Base-by-base conservation (phyloP, 768 basidiomycete species). In the Lactarius akahatsu region DNA sequence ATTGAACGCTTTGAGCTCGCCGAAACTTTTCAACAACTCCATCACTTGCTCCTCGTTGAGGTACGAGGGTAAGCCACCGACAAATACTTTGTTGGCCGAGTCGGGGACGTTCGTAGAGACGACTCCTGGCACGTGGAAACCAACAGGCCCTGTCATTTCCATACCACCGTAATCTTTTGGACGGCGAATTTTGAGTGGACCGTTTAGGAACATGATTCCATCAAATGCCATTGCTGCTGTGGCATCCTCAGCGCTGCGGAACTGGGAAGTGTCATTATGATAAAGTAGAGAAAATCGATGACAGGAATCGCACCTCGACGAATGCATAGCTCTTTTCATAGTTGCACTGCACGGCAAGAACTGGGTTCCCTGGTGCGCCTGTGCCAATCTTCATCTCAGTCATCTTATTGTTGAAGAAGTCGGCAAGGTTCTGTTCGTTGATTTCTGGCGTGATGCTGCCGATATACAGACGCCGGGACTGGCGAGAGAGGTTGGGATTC, bases 281-380 rank as follows among this genome's bases (percentile, higher is more conserved):
- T 34, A 23, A 69, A 62, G 30, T 62, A 70, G 47, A 64, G 34
- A 72, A 50, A 47, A 63, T 40, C 38, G 28, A 63, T 4, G n/a
- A 43, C 56, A 23, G 23, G 13, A 41, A 45, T 73, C 82, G 69
- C 75, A 96, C 96, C 83, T 99, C 97, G 61, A 98, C 91, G 75
- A 98, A 99, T 1, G 97, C 97, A 74, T 98, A 99, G 72, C 94
- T 95, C 82, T 98, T 99, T 77, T 98, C 97, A 73, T 95, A 95
- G 74, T 98, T 98, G 80, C 97, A 91, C 74, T 96, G 94, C 6
- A 97, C 94, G 23, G 90, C 90, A 38, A 96, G 83, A 38, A 98
- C 94, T 11, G 96, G 93, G 69, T 94, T 94, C 26, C 93, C 94
- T 28, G 91, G 86, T 23, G 83, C 86, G 34, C 88, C 90, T 7